Evolutionary conservation across 306 rosid species (phyloP).

Genomic region (Quercus bicolor): DNA sequence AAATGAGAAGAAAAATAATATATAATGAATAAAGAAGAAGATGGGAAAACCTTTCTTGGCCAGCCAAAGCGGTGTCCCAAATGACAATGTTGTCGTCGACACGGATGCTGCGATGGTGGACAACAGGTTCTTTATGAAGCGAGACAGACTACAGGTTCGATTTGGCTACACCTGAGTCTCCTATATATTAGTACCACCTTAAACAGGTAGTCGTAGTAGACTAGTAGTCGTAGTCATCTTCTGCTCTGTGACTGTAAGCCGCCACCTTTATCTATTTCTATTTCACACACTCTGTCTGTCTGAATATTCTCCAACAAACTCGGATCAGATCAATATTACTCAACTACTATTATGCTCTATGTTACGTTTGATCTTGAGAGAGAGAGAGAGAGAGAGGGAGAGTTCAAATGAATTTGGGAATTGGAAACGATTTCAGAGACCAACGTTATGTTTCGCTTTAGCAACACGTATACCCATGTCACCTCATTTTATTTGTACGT

Average conservation of each 20-base stretch:
- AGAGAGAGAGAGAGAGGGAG: too few species aligned
- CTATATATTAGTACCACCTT: slow-evolving; percentile 43
- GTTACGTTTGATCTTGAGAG: too few species aligned
- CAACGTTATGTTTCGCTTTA: too few species aligned
- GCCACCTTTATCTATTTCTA: neutral
- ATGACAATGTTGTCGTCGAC: slow-evolving; percentile 39
- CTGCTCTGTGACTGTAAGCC: slow-evolving; percentile 32
- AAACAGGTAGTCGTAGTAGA: slow-evolving; percentile 25
- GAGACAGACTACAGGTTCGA: slow-evolving; percentile 48
- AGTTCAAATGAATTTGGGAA: too few species aligned
- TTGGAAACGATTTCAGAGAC: too few species aligned
- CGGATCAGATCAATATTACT: neutral
- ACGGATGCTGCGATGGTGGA: slow-evolving; percentile 48
- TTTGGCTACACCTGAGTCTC: slow-evolving; percentile 56
- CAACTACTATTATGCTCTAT: too few species aligned
- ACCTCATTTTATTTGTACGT: too few species aligned
- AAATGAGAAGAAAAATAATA: too few species aligned
- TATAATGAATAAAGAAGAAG: neutral
- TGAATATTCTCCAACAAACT: too few species aligned
- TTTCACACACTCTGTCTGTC: neutral
- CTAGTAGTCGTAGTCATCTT: slow-evolving; percentile 15
- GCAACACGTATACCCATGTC: too few species aligned
- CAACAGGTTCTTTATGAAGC: slow-evolving; percentile 49
- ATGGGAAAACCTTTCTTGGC: slow-evolving; percentile 44
- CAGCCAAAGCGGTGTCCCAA: slow-evolving; percentile 64